Conservation (phyloP, 768 basidiomycete genomes). For the Tylopilus intermedius region DNA sequence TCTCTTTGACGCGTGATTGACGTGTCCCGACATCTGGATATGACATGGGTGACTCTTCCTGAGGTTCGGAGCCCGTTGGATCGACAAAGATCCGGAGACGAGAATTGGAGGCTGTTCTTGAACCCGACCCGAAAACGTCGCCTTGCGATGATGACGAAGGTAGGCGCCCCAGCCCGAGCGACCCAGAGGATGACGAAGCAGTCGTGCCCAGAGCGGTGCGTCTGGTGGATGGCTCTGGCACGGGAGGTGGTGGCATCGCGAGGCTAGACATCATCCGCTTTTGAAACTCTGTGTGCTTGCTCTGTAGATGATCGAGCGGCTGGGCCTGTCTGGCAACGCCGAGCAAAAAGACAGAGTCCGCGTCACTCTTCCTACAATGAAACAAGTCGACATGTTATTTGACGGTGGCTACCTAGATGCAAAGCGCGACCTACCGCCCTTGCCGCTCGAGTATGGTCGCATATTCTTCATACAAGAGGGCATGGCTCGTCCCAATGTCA, state of each 20-base stretch:
- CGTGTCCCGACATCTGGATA: slow-evolving; percentile 77
- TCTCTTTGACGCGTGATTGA: slow-evolving; percentile 75
- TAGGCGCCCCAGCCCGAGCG: slow-evolving; percentile 13
- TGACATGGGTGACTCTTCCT: slow-evolving; percentile 39
- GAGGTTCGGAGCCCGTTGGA: slow-evolving; percentile 49
- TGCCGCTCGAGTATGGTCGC: slow-evolving; percentile 79
- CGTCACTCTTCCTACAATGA: slow-evolving; percentile 67
- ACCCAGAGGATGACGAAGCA: slow-evolving; percentile 32
- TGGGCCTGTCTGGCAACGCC: slow-evolving; percentile 80
- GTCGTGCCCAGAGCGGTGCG: slow-evolving; percentile 46
- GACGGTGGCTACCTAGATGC: slow-evolving; percentile 28
- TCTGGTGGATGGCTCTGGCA: slow-evolving; percentile 34
- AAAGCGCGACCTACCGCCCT: slow-evolving; percentile 56
- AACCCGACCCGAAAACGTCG: slow-evolving; percentile 31
- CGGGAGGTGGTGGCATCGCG: slow-evolving; percentile 34
- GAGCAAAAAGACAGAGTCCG: slow-evolving; percentile 84
- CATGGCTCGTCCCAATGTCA: slow-evolving; percentile 80
- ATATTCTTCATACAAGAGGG: slow-evolving; percentile 88
- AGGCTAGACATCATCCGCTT: slow-evolving; percentile 75
- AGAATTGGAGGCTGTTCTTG: slow-evolving; percentile 44
- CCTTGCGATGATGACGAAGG: slow-evolving; percentile 17
- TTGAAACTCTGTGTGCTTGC: slow-evolving; percentile 80
- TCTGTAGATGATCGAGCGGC: slow-evolving; percentile 76
- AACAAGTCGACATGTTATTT: background rate
- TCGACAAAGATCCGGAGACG: slow-evolving; percentile 73